Conservation (phyloP, 169 alveolate species). For the Babesia caballi region DNA sequence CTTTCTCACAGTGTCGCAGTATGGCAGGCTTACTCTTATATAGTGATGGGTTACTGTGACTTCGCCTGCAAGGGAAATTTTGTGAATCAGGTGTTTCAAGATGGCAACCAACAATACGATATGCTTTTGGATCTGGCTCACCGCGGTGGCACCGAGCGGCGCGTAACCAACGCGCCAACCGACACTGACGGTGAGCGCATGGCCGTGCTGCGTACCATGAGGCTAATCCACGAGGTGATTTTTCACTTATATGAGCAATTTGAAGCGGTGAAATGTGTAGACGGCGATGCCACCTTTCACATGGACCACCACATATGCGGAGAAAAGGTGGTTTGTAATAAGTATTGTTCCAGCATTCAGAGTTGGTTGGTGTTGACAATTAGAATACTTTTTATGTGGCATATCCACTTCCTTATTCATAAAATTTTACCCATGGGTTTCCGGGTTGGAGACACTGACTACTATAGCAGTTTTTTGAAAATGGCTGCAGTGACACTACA, state of each 20-base stretch:
- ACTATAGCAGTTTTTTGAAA: slow-evolving; percentile 5
- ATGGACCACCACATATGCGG: too few relatives aligned
- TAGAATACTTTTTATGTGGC: slow-evolving; percentile 13
- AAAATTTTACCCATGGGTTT: not conserved
- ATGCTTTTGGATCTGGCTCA: not conserved
- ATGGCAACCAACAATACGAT: not conserved
- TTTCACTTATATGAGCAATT: not conserved
- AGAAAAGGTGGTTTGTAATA: too few relatives aligned
- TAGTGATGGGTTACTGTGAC: not conserved
- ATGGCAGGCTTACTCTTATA: slow-evolving; percentile 5
- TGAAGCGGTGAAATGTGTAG: too few relatives aligned
- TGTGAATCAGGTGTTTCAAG: not conserved
- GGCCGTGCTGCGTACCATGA: slow-evolving; percentile 8
- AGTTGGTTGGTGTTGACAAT: not conserved
- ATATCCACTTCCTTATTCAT: slow-evolving; percentile 6
- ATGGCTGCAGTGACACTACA: slow-evolving; percentile 7
- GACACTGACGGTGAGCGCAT: not conserved
- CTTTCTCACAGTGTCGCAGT: not conserved
- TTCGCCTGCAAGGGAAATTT: slow-evolving; percentile 6
- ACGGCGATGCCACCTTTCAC: too few relatives aligned
- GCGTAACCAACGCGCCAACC: too few relatives aligned
- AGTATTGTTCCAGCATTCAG: too few relatives aligned
- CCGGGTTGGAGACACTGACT: slow-evolving; percentile 17
- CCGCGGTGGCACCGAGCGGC: not conserved
- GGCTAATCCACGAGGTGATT: slow-evolving; percentile 13